Percentiles rank a stretch among this genome's conserved stretches.
Conservation (phyloP, 2,329 filamentous ascomycete genomes). For the Epicoccum nigrum region DNA sequence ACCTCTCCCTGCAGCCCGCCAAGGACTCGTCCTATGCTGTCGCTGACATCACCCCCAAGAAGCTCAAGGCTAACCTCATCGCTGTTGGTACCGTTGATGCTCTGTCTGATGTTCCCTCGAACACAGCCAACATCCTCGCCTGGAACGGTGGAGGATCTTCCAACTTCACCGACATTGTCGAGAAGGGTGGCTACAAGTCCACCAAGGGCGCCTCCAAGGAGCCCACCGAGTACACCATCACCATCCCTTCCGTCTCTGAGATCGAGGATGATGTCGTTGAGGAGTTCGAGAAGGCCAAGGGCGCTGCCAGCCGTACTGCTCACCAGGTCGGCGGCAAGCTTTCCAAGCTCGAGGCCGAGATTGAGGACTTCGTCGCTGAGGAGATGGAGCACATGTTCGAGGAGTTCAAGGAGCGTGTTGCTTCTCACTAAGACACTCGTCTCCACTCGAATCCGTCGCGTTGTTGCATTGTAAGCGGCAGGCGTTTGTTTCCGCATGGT, state of each 20-base stretch:
- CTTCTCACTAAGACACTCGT: conserved; percentile 36
- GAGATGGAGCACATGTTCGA: conserved; percentile 62
- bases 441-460: background rate
- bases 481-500: conserved; percentile 9
- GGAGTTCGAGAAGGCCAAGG: conserved; percentile 46
- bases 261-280: conserved; percentile 45
- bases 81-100: conserved; percentile 78
- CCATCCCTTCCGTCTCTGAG: conserved; percentile 46
- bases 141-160: conserved; percentile 97
- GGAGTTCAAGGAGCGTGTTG: conserved; percentile 52
- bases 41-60: conserved; percentile 85
- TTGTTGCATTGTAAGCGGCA: conserved; percentile 15
- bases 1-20: conserved; percentile 92
- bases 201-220: conserved; percentile 36
- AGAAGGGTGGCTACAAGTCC: conserved; percentile 72
- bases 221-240: conserved; percentile 49
- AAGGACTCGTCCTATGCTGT: conserved; percentile 90
- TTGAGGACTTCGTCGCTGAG: conserved; percentile 56
- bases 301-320: conserved; percentile 49
- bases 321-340: conserved; percentile 54
- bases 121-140: conserved; percentile 93
- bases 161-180: conserved; percentile 87
- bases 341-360: conserved; percentile 53
- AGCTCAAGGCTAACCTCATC: conserved; percentile 90
- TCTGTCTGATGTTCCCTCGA: conserved; percentile 79